A percentile compares a stretch with the other conserved stretches of the same genome.
phyloP scores from a whole-genome alignment of 2,329 filamentous ascomycete genomes.

The Penicillium polonicum region DNA sequence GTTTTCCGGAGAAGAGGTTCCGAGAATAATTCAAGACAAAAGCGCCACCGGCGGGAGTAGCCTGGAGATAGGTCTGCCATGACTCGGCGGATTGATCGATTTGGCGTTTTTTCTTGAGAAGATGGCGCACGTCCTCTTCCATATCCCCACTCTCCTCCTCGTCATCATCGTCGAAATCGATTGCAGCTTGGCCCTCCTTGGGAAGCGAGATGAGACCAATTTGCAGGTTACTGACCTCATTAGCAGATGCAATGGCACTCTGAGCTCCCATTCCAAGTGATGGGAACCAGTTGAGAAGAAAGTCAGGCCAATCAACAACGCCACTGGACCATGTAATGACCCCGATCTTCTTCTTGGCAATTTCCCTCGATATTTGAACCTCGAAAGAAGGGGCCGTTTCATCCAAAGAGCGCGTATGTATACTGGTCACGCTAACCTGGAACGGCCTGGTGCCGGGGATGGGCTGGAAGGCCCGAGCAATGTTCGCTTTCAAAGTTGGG shows the following conservation, averaged over 20 bases:
- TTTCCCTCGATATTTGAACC: slow-evolving; percentile 32
- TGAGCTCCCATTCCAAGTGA: slow-evolving; percentile 26
- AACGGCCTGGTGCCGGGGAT: slow-evolving; percentile 37
- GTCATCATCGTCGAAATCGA: slow-evolving; percentile 26
- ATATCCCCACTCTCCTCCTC: slow-evolving; percentile 23
- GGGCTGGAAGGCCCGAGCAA: slow-evolving; percentile 33
- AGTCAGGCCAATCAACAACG: slow-evolving; percentile 36
- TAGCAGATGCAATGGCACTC: slow-evolving; percentile 17
- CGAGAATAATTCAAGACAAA: slow-evolving; percentile 38
- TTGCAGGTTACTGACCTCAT: slow-evolving; percentile 33
- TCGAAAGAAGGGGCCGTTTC: slow-evolving; percentile 32
- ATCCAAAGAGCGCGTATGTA: slow-evolving; percentile 30
- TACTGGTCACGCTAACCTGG: slow-evolving; percentile 29
- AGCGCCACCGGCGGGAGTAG: slow-evolving; percentile 29
- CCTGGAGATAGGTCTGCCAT: slow-evolving; percentile 35
- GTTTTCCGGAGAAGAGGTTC: slow-evolving; percentile 39
- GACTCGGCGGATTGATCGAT: slow-evolving; percentile 30
- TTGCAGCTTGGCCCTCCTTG: slow-evolving; percentile 12
- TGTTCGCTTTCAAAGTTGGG: slow-evolving; percentile 29
- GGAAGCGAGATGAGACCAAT: slow-evolving; percentile 35
- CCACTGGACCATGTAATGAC: slow-evolving; percentile 41
- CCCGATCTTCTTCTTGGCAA: slow-evolving; percentile 33
- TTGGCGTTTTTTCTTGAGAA: slow-evolving; percentile 17
- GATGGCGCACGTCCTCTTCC: slow-evolving; percentile 13
- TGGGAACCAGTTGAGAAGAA: slow-evolving; percentile 25